Conservation (phyloP, 2,329 filamentous ascomycete species). For the Xylariaceae sp. region DNA sequence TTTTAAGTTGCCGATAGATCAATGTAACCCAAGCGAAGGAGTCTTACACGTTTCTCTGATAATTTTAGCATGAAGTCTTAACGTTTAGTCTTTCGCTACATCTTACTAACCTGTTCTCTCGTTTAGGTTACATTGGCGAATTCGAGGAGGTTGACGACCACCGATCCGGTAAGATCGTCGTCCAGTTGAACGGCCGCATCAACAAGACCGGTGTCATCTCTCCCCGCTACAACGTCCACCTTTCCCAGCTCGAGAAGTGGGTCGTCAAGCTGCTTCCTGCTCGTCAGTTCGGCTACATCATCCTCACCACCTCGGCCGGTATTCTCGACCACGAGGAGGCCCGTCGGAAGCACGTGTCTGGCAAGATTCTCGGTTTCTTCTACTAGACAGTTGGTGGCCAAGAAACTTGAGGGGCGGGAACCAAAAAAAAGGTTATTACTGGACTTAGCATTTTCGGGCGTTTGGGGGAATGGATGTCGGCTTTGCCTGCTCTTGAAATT, state of each 20-base stretch:
- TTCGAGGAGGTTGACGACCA: conserved; percentile 99
- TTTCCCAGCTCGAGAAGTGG: conserved; percentile 98
- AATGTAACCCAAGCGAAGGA: conserved; percentile 61
- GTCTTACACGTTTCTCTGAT: conserved; percentile 97
- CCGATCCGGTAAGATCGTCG: conserved; percentile 99
- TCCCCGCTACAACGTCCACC: conserved; percentile 98
- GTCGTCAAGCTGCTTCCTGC: conserved; percentile 97
- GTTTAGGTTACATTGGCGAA: conserved; percentile 68
- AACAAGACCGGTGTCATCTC: conserved; percentile 99
- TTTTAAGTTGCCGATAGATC: conserved; percentile 99
- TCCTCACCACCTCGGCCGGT: conserved; percentile 97
- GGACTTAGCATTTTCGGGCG: conserved; percentile 30
- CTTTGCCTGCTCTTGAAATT: conserved; percentile 21
- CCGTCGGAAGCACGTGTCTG: conserved; percentile 95
- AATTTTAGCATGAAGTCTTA: conserved; percentile 65
- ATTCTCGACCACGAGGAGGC: conserved; percentile 99
- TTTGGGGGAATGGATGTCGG: conserved; percentile 27
- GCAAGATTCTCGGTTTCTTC: conserved; percentile 99
- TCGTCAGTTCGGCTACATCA: conserved; percentile 99
- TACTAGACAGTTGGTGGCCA: conserved; percentile 60
- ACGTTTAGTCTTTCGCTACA: conserved; percentile 97
- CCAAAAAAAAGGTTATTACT: conserved; percentile 8
- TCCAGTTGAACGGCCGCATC: conserved; percentile 97
- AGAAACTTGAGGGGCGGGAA: conserved; percentile 5
- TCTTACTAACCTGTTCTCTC: conserved; percentile 47